Evolutionary conservation across 345 rosid species (phyloP).

Genomic region (Schrenkiella parvula): DNA sequence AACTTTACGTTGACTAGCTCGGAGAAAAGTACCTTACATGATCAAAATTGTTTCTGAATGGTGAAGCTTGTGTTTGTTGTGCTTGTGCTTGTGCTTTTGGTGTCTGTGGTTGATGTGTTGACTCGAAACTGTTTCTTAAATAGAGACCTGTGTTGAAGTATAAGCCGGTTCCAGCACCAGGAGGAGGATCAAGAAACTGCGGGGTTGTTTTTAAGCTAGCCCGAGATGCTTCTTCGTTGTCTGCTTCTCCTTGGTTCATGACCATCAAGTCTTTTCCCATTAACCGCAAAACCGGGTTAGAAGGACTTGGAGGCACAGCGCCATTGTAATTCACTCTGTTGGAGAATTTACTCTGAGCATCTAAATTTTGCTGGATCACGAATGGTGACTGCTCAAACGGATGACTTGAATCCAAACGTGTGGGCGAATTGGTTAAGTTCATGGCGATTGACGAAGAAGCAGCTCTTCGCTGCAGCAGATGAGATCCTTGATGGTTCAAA

Average conservation of each 20-base stretch:
- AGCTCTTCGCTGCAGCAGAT: constrained; percentile 51
- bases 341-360: constrained; percentile 18
- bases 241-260: constrained; percentile 75
- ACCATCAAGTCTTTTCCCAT: constrained; percentile 98
- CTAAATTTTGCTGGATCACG: constrained; percentile 26
- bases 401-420: constrained; percentile 32
- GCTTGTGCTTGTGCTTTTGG: background rate
- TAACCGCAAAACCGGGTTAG: constrained; percentile 77
- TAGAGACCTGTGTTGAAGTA: constrained; percentile 26
- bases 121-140: constrained; percentile 20
- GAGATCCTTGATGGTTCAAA: constrained; percentile 53
- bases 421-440: constrained; percentile 23
- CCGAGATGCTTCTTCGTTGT: constrained; percentile 30
- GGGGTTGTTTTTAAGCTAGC: constrained; percentile 26
- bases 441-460: constrained; percentile 41
- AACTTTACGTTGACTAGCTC: constrained; percentile 22
- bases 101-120: constrained; percentile 19
- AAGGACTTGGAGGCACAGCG: constrained; percentile 64
- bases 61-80: constrained; percentile 15
- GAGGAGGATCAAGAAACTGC: constrained; percentile 36
- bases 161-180: constrained; percentile 10
- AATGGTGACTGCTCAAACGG: constrained; percentile 30
- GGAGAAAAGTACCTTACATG: constrained; percentile 33
- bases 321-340: constrained; percentile 28
- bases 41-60: constrained; percentile 32